A percentile compares a stretch with the other conserved stretches of the same genome.
These are phyloP conservation scores for Aspergillus sclerotiicarbonarius DNA, from an alignment of 495 filamentous ascomycete genomes.

Conservation along the genomic window DNA sequence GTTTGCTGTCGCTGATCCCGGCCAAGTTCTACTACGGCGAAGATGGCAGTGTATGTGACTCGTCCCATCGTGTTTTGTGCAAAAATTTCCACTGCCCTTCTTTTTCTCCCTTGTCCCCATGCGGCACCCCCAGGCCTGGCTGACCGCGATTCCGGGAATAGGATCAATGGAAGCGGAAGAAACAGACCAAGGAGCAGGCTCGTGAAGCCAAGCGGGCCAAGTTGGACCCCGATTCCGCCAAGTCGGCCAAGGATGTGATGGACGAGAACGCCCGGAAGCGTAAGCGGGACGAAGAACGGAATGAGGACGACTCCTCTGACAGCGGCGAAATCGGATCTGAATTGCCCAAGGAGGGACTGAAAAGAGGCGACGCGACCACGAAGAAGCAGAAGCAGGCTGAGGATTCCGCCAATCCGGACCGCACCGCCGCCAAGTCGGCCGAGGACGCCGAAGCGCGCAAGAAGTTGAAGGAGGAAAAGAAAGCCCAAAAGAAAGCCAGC, in stretches of 20 bases:
- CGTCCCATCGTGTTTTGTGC: constrained; percentile 4
- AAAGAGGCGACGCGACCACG: constrained; percentile 31
- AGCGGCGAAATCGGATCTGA: constrained; percentile 48
- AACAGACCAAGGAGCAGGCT: constrained; percentile 81
- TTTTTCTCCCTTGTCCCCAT: constrained; percentile 11
- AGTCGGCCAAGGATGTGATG: constrained; percentile 80
- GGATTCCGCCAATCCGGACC: constrained; percentile 27
- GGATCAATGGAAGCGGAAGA: constrained; percentile 85
- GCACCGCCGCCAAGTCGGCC: constrained; percentile 21
- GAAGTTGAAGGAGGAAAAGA: constrained; percentile 47
- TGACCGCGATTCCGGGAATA: constrained; percentile 46
- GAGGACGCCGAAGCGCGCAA: constrained; percentile 41
- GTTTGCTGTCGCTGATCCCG: constrained; percentile 86
- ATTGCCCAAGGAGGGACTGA: constrained; percentile 40
- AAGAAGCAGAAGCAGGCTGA: constrained; percentile 41
- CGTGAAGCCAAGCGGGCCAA: constrained; percentile 76
- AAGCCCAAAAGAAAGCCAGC: constrained; percentile 48
- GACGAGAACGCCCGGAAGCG: constrained; percentile 76
- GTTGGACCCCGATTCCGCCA: constrained; percentile 77
- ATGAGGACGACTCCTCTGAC: constrained; percentile 32
- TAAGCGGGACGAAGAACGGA: constrained; percentile 53
- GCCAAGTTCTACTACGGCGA: constrained; percentile 90
- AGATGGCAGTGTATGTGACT: constrained; percentile 72
- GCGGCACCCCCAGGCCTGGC: constrained; percentile 8
- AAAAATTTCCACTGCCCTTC: constrained; percentile 5